These are phyloP conservation scores for Apiospora sp. DNA, from an alignment of 2,329 filamentous ascomycete species.

Conservation along the genomic window DNA sequence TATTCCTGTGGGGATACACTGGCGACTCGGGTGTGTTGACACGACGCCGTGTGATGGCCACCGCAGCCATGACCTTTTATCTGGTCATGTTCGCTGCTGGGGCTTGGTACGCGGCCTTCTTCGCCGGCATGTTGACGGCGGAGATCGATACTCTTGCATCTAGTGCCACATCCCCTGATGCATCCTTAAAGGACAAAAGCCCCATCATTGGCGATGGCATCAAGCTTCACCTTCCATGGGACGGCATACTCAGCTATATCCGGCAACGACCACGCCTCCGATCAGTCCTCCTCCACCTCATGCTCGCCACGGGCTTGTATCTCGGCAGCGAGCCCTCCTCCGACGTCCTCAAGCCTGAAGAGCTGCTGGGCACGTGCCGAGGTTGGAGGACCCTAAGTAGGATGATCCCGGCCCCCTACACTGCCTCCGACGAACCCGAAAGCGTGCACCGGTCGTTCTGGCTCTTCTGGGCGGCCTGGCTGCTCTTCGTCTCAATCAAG, in stretches of 20 bases:
- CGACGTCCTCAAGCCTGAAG: background rate
- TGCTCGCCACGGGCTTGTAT: slow-evolving; percentile 21
- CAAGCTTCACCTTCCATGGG: background rate
- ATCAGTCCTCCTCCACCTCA: background rate
- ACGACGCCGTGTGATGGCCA: background rate
- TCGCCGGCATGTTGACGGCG: slow-evolving; percentile 6
- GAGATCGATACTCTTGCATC: background rate
- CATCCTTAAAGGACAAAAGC: background rate
- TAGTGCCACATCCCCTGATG: background rate
- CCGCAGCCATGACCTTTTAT: background rate
- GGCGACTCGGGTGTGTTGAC: background rate
- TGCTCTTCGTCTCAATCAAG: slow-evolving; percentile 23
- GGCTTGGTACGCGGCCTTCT: slow-evolving; percentile 15
- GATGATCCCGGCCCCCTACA: slow-evolving; percentile 11
- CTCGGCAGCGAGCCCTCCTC: slow-evolving; percentile 28
- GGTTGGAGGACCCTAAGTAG: slow-evolving; percentile 26
- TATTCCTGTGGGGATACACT: slow-evolving; percentile 19
- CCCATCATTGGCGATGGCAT: background rate
- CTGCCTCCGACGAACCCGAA: slow-evolving; percentile 24
- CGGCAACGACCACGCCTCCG: background rate
- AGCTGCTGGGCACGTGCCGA: slow-evolving; percentile 24
- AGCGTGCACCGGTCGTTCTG: slow-evolving; percentile 28
- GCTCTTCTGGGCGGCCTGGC: slow-evolving; percentile 32
- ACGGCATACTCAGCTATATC: background rate
- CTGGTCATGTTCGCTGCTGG: background rate